Conservation (phyloP, 2,329 filamentous ascomycete genomes). For the Phialocephala sp. region DNA sequence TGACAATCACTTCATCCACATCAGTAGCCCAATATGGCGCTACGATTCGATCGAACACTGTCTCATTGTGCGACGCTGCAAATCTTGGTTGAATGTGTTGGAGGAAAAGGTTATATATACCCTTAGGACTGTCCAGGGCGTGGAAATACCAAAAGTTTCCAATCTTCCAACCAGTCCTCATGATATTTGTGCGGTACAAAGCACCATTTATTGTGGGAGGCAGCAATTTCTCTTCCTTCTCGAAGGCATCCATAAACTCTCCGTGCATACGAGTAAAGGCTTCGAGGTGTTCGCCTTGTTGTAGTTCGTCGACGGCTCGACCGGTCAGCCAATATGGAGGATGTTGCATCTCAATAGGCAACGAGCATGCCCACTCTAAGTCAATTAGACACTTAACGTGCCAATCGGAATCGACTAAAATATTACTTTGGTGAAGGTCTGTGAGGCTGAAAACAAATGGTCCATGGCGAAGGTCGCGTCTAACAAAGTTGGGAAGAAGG, state of each 20-base stretch:
- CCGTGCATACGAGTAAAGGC: slow-evolving; percentile 24
- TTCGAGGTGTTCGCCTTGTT: slow-evolving; percentile 29
- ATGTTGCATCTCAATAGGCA: slow-evolving; percentile 41
- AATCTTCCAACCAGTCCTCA: slow-evolving; percentile 34
- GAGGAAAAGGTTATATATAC: slow-evolving; percentile 34
- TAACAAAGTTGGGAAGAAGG: slow-evolving; percentile 34
- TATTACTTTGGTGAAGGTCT: slow-evolving; percentile 49
- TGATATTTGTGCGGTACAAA: slow-evolving; percentile 28
- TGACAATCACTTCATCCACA: slow-evolving; percentile 3
- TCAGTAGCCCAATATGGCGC: slow-evolving; percentile 14
- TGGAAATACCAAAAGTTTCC: slow-evolving; percentile 39
- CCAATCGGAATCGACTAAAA: slow-evolving; percentile 46
- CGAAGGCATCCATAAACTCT: slow-evolving; percentile 35
- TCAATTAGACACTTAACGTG: slow-evolving; percentile 44
- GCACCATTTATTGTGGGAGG: slow-evolving; percentile 21
- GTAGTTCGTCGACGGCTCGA: slow-evolving; percentile 25
- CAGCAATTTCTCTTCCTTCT: slow-evolving; percentile 31
- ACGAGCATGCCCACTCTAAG: slow-evolving; percentile 44
- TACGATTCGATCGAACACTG: slow-evolving; percentile 12
- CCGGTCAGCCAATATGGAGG: slow-evolving; percentile 43
- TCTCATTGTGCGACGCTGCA: slow-evolving; percentile 10
- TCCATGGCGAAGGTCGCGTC: slow-evolving; percentile 37
- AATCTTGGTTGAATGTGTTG: slow-evolving; percentile 36
- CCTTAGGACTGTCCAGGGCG: slow-evolving; percentile 35
- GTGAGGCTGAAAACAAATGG: slow-evolving; percentile 46